Base-by-base conservation (phyloP, 225 moss, liverwort and hornwort genomes). In the Physcomitrellopsis africana region DNA sequence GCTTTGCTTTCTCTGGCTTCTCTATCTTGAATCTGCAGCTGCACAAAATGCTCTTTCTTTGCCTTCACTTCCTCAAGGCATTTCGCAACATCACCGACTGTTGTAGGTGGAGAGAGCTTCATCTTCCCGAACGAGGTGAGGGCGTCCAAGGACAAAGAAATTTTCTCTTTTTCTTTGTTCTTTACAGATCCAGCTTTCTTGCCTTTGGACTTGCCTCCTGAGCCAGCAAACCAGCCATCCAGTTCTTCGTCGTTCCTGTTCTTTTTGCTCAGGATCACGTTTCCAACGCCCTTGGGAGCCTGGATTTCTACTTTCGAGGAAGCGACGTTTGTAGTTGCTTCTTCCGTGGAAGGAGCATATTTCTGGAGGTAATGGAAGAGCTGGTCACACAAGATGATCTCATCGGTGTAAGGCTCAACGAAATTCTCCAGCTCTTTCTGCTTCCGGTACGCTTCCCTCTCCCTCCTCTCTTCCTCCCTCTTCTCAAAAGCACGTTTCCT, bases 361-460 rank as follows among this genome's bases (percentile, higher is more conserved):
- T 96, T 96, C 66, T 86, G 91, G 24, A 96, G 87, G 62, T 91
- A 96, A 53, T 93, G 91, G 43, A 80, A 90, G 42, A 96, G 90
- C 85, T 96, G 95, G 44, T 96, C 93, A 37, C 93, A 89, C 54
- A 93, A 80, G 44, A 96, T 96, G 52, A 96, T 93, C 78, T 96
- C 95, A 62, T 96, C 93, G 8, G 95, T 93, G 77, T 80, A 96
- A 68, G 95, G 95, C 85, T 95, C 95, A 20, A 95, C 91, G 46
- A 85, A 95, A 83, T 93, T 95, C 72, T 95, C 93, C 22, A 93
- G 84, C 70, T 93, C 95, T 47, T 91, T 87, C 80, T 91, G 89
- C 71, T 93, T 93, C 44, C 95, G 86, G 22, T 90, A 84, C 70
- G 88, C 86, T 51, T 91, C 93, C 54, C 95, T 88, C 80, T 95